Evolutionary conservation across 495 filamentous ascomycete species (phyloP), one percentile per base, ranked within the genome.

Genomic region (Rostrohypoxylon terebratum): DNA sequence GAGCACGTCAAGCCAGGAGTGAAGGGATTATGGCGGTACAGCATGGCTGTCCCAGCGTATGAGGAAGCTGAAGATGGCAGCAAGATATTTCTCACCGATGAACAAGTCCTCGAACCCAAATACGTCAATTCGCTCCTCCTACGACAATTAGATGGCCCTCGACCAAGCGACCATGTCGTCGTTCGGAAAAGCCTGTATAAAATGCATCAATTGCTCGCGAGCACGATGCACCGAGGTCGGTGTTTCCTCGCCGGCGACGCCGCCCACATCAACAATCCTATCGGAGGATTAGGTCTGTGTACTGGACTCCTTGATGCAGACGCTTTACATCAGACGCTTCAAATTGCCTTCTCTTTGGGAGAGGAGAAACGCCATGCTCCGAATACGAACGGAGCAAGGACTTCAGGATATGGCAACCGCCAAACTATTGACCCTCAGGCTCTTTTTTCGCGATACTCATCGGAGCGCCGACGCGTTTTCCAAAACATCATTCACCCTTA

Each of bases 141-240:
- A 7, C 63, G 63, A 0, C 63, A 66, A 31, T 58, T 66, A 8
- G 63, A 66, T 40, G 63, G 63, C 10, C 63, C 63, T 11, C 53
- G 63, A 7, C 63, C 63, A 16, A 66, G 38, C 4, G 42, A 58
- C 8, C 63, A 66, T 8, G 53, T 58, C 0, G 63, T 66, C 40
- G 40, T 66, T 18, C 63, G 63, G 5, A 66, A 66, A 51, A 66
- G 63, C 38, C 18, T 66, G n/a, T 66, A 66, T 25, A 66, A 66
- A 20, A 66, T 66, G 63, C 63, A 66, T 33, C 63, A 66, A 25
- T 45, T 66, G 18, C 63, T 66, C 4, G 63, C 53, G 10, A 66
- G 63, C 23, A 66, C 63, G 2, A 66, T 66, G 63, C 63, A 66
- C 47, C 63, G 63, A 6, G 63, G 63, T 3, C 51, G 63, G 23